Evolutionary conservation across 2,329 filamentous ascomycete species (phyloP).

Genomic region (Scedosporium boydii): DNA sequence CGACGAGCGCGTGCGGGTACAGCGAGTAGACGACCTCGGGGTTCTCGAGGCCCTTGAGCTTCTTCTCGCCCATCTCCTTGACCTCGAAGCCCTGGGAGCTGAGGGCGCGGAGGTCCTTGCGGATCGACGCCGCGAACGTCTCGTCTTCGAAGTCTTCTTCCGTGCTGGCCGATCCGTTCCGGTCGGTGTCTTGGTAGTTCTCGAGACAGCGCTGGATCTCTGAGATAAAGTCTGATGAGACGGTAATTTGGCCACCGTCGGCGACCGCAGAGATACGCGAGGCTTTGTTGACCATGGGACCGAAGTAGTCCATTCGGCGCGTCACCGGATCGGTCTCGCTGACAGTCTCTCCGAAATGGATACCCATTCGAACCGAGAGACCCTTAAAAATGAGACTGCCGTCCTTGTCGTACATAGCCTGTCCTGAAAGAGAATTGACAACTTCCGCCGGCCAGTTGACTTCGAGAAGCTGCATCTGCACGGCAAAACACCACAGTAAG

Average conservation of each 20-base stretch:
- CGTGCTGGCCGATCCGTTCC: constrained; percentile 55
- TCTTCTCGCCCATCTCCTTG: constrained; percentile 90
- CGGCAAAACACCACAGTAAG: constrained; percentile 90
- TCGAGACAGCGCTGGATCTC: constrained; percentile 90
- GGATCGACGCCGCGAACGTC: constrained; percentile 62
- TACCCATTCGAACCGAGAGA: constrained; percentile 92
- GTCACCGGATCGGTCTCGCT: constrained; percentile 95
- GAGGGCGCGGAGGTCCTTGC: constrained; percentile 76
- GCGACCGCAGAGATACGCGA: constrained; percentile 89
- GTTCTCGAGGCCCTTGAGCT: constrained; percentile 94
- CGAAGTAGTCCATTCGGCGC: constrained; percentile 98
- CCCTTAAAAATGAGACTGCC: constrained; percentile 87
- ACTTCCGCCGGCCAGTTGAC: constrained; percentile 92
- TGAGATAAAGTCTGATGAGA: constrained; percentile 92
- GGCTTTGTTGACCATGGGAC: constrained; percentile 97
- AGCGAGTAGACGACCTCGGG: constrained; percentile 92
- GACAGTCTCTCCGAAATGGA: constrained; percentile 90
- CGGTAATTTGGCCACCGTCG: constrained; percentile 93
- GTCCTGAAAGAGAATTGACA: constrained; percentile 74
- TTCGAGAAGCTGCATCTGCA: constrained; percentile 79
- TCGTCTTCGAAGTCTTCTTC: constrained; percentile 67
- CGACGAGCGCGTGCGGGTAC: constrained; percentile 81
- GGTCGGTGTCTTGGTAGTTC: constrained; percentile 77
- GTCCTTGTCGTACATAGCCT: constrained; percentile 73
- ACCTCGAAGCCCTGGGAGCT: constrained; percentile 92